These are phyloP conservation scores for Physocladia obscura DNA, from an alignment of 192 early-diverging fungal genomes.

Conservation along the genomic window DNA sequence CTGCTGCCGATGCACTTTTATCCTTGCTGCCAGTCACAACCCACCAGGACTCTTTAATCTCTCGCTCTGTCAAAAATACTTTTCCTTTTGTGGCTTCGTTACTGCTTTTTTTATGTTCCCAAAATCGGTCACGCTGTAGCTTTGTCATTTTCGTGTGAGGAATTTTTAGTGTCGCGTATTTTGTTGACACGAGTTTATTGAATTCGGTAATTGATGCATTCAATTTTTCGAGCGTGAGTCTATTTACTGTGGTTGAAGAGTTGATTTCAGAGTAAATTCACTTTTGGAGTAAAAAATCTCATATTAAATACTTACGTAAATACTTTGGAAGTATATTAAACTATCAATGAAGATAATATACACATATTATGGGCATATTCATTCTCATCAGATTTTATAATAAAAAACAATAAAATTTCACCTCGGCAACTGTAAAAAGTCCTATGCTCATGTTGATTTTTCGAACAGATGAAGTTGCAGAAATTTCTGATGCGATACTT, in stretches of 20 bases:
- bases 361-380: not conserved
- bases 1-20: conserved; percentile 22
- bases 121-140: conserved; percentile 41
- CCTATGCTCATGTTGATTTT: not conserved
- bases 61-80: conserved; percentile 45
- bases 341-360: too few relatives aligned
- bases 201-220: conserved; percentile 41
- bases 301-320: conserved; percentile 20
- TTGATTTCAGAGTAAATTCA: not conserved
- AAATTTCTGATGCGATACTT: too few relatives aligned
- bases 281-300: not conserved
- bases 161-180: conserved; percentile 34
- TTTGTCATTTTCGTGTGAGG: conserved; percentile 49
- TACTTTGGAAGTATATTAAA: conserved; percentile 43
- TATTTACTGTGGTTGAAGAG: not conserved
- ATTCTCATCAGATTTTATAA: not conserved
- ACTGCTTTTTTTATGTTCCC: conserved; percentile 43
- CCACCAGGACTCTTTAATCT: conserved; percentile 32
- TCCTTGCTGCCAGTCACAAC: conserved; percentile 10
- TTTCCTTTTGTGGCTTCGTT: conserved; percentile 46
- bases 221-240: conserved; percentile 39
- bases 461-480: too few relatives aligned
- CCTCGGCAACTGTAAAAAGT: not conserved
- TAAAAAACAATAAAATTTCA: not conserved
- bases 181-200: conserved; percentile 39